Base-by-base conservation (phyloP, 495 filamentous ascomycete species). In the Penicillium psychrofluorescens region DNA sequence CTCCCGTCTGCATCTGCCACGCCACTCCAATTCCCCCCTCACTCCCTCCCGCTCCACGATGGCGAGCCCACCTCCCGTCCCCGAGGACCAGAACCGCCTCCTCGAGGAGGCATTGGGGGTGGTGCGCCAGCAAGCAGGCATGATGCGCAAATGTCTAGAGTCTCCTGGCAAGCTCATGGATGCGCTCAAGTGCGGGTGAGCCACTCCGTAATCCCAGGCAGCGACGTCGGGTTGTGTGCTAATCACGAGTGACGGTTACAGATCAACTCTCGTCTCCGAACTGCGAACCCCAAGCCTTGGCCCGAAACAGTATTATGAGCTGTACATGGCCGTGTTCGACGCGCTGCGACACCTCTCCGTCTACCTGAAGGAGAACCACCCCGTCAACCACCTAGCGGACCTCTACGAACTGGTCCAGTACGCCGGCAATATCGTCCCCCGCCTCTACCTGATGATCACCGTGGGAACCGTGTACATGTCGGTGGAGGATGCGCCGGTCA, bases 161-260 rank as follows among this genome's bases (percentile, higher is more conserved):
- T 92, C 90, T 8, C 92, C 94, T 5, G 92, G 92, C 37, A 98
- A 98, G 79, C 81, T 98, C 48, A 98, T 98, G 92, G 92, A 98
- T 76, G 92, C 92, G 58, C 79, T 98, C 53, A 98, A 98, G 68
- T 97, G 92, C 88, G 92, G 91, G 92, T 97, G 55, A 62, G 67
- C 55, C 62, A 27, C 50, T 36, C 43, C 32, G n/a, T 29, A 35
- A 45, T 45, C 40, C 51, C 43, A 72, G 67, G 63, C 65, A 70
- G 49, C 65, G 50, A 61, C 49, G 40, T 27, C 48, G 43, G 49
- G 49, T 13, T 28, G 33, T 30, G 37, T 46, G 43, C 52, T 58
- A 50, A 60, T 46, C 37, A 15, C 45, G 36, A 45, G 53, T 52
- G 35, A 34, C 8, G 27, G 34, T 22, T 41, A 42, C 50, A 98